Evolutionary conservation across 73 alveolate species (phyloP), one percentile per base, ranked within the genome.

Genomic region (Halteria grandinella): DNA sequence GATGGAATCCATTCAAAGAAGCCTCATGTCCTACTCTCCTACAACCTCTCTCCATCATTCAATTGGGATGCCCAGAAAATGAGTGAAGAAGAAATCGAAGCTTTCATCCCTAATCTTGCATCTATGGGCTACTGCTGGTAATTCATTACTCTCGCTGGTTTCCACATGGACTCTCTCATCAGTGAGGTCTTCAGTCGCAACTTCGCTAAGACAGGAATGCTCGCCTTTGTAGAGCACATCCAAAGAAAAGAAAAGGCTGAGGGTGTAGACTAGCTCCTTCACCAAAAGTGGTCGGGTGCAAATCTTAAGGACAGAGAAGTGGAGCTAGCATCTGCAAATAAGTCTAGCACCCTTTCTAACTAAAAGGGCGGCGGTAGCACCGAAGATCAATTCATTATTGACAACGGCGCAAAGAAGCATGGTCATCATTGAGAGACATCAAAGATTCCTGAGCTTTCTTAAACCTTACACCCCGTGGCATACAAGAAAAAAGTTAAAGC

Each of bases 31-130:
- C 73, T 94, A 89, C 86, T 94, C 7, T 79, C 95, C 23, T 94
- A 94, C 88, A 94, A 94, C 88, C 89, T 90, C 57, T 91, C 97
- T 48, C 98, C 98, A 43, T 64, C 92, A 39, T 94, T 94, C 87
- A 94, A 94, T 82, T 94, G 98, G 98, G 94, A 86, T 55, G 89
- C 90, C 0, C 41, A 78, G 27, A 63, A 73, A 36, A 79, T 86
- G 90, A 86, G 58, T 12, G 94, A 86, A 17, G 88, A 73, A 0
- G 88, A 86, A 43, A 62, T 86, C 43, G 79, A 86, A 44, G 31
- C 43, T 25, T 86, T 86, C 69, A 70, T 86, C 49, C 86, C 87
- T 27, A 75, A 63, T 45, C 63, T 86, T 0, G 94, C 90, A 5
- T 44, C 86, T 12, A 43, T 86, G 71, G 94, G 94, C 28, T 86